Percentiles rank a stretch among this genome's conserved stretches.
phyloP scores from a whole-genome alignment of 768 basidiomycete genomes.

The Chalciporus chontae region DNA sequence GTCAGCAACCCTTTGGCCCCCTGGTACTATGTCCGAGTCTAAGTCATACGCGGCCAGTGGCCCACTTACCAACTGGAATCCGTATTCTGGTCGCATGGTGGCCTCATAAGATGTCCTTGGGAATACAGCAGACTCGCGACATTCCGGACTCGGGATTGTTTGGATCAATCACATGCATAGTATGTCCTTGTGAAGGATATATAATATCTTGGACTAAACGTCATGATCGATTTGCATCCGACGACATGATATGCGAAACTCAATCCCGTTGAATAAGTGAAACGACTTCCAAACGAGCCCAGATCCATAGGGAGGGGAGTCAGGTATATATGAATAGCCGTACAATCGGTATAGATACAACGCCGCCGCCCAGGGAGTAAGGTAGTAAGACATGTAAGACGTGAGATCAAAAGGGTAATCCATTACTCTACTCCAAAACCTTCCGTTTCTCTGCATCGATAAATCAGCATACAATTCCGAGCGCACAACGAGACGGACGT shows the following conservation, averaged over 20 bases:
- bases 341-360: conserved; percentile 16
- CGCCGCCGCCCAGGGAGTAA: neutral
- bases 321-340: neutral
- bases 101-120: neutral
- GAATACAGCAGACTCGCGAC: neutral
- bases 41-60: too few species aligned
- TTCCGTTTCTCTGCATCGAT: conserved; percentile 61
- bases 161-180: neutral
- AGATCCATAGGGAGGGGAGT: neutral
- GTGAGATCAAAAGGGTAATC: conserved; percentile 6
- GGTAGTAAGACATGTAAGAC: neutral
- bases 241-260: too few species aligned
- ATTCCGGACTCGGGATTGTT: neutral
- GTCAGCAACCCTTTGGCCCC: neutral
- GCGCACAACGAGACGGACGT: conserved; percentile 27
- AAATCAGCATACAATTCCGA: conserved; percentile 4
- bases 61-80: conserved; percentile 59
- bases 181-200: too few species aligned
- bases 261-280: too few species aligned
- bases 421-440: conserved; percentile 63
- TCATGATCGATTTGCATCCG: too few species aligned
- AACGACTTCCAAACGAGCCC: neutral
- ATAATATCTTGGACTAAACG: too few species aligned
- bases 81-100: conserved; percentile 60
- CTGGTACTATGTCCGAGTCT: too few species aligned